These are phyloP conservation scores for Trichophyton rubrum DNA, from an alignment of 2,329 filamentous ascomycete species.

Conservation along the genomic window DNA sequence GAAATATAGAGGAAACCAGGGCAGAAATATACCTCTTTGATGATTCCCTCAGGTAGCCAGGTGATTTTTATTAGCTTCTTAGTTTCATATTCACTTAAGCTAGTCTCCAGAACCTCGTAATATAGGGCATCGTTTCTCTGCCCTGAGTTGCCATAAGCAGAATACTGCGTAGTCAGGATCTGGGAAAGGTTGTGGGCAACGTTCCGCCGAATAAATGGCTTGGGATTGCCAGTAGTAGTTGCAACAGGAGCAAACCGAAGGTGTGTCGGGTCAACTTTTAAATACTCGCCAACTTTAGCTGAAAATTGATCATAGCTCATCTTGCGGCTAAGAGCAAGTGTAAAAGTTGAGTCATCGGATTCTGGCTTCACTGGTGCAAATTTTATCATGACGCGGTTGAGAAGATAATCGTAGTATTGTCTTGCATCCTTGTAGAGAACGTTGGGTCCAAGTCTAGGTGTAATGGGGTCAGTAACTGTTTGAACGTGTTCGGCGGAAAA, in stretches of 20 bases:
- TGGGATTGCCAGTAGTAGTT: conserved; percentile 60
- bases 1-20: not conserved
- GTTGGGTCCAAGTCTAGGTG: conserved; percentile 22
- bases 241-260: conserved; percentile 85
- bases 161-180: conserved; percentile 66
- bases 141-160: conserved; percentile 53
- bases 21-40: conserved; percentile 61
- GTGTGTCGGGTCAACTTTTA: conserved; percentile 71
- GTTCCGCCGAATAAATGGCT: conserved; percentile 62
- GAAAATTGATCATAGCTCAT: conserved; percentile 81
- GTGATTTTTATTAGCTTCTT: conserved; percentile 77
- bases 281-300: conserved; percentile 64
- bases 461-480: not conserved
- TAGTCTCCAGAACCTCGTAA: conserved; percentile 91
- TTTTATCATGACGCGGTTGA: conserved; percentile 66
- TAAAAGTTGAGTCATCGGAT: conserved; percentile 53
- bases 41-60: conserved; percentile 78
- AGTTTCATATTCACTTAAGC: conserved; percentile 79
- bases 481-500: not conserved
- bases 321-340: conserved; percentile 69
- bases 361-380: conserved; percentile 53
- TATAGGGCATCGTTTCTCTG: conserved; percentile 69
- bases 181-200: conserved; percentile 58
- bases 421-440: conserved; percentile 55
- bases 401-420: conserved; percentile 84